These are phyloP conservation scores for Pseudopyricularia cyperi DNA, from an alignment of 2,329 filamentous ascomycete genomes.

Conservation along the genomic window DNA sequence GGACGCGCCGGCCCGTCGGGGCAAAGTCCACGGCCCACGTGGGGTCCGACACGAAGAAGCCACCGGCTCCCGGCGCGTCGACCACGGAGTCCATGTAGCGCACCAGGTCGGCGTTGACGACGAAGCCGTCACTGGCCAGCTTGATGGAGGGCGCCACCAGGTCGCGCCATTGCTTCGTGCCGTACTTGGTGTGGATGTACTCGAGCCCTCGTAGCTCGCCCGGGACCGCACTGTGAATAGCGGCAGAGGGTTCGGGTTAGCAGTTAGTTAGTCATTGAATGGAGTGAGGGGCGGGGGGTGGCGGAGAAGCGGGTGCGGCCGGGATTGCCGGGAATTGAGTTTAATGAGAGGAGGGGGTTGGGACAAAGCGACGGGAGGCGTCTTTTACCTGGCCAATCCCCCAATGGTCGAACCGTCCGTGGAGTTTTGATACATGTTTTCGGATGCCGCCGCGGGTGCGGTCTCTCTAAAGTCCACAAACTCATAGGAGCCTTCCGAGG, in stretches of 20 bases:
- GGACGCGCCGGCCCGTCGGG: constrained; percentile 53
- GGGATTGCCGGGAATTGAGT: background rate
- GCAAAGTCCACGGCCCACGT: constrained; percentile 79
- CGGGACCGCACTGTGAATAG: constrained; percentile 40
- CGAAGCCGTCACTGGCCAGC: constrained; percentile 61
- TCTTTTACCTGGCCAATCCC: constrained; percentile 57
- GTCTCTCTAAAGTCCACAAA: constrained; percentile 78
- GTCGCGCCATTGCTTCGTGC: constrained; percentile 48
- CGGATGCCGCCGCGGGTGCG: constrained; percentile 63
- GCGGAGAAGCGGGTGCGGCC: background rate
- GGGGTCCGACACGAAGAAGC: constrained; percentile 58
- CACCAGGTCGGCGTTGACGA: constrained; percentile 56
- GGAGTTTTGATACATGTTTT: constrained; percentile 72
- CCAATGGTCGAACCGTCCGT: constrained; percentile 49
- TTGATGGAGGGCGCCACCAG: constrained; percentile 60
- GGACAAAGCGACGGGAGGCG: background rate
- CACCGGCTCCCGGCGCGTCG: constrained; percentile 25
- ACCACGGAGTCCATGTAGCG: constrained; percentile 47
- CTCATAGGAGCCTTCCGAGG: constrained; percentile 55
- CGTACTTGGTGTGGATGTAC: constrained; percentile 57
- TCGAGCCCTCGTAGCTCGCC: constrained; percentile 63
- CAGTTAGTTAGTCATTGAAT: no score
- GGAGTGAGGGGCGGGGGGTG: no score
- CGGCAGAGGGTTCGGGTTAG: background rate
- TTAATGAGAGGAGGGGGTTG: background rate